These are phyloP conservation scores for Adansonia gregorii DNA, from an alignment of 441 rosid species.

Conservation along the genomic window DNA sequence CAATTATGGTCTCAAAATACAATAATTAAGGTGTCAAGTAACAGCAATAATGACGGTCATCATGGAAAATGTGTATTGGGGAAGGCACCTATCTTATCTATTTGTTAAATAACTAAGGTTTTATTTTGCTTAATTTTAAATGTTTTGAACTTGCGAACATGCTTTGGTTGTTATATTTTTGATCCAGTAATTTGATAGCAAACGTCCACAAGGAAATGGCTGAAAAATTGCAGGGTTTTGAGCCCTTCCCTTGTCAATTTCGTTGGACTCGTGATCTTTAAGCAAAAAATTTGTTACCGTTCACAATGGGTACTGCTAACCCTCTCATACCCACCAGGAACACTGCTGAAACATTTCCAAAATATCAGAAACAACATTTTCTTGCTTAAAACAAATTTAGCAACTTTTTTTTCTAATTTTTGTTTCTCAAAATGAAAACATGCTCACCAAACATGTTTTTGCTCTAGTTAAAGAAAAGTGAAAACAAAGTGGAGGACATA, in stretches of 20 bases:
- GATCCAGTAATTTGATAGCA: not conserved
- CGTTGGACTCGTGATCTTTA: not conserved
- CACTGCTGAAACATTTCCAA: not conserved
- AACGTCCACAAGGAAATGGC: not conserved
- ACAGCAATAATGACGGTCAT: not conserved
- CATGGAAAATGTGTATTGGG: not conserved
- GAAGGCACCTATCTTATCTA: not conserved
- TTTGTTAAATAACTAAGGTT: not conserved
- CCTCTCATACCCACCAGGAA: not conserved
- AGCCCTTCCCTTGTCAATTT: slow-evolving; percentile 5
- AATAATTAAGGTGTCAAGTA: not conserved
- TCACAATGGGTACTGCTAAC: not conserved
- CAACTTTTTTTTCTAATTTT: not conserved
- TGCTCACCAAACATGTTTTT: not conserved
- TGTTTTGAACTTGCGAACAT: not conserved
- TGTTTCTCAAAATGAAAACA: not conserved
- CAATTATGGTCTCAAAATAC: not conserved
- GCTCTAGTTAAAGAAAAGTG: not conserved
- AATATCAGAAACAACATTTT: not conserved
- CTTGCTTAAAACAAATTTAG: not conserved
- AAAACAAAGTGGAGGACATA: not conserved
- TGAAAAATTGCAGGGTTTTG: not conserved
- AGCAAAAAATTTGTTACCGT: not conserved
- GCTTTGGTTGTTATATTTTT: not conserved
- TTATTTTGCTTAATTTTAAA: not conserved